Percentiles rank a stretch among this genome's conserved stretches.
Evolutionary conservation across 2,329 filamentous ascomycete genomes (phyloP).

Genomic region (Colletotrichum horii): DNA sequence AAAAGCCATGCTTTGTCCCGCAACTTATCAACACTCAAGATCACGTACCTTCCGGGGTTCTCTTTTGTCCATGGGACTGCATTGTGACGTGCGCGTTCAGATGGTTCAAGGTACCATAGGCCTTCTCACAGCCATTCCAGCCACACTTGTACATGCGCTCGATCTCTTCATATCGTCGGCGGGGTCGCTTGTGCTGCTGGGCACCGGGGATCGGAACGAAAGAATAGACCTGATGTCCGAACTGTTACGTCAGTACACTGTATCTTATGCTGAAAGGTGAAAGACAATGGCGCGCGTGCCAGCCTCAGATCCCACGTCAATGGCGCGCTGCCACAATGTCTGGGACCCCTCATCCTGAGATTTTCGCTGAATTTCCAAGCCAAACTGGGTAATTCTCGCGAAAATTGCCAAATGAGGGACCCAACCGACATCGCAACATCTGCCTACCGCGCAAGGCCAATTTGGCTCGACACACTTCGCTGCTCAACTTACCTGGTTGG

Average conservation of each 20-base stretch:
- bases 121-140: slow-evolving; percentile 98
- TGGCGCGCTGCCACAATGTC: too few species aligned
- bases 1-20: background rate
- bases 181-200: slow-evolving; percentile 94
- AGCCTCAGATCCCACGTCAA: background rate
- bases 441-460: background rate
- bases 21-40: background rate
- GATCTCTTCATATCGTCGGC: slow-evolving; percentile 95
- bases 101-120: slow-evolving; percentile 96
- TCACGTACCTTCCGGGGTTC: slow-evolving; percentile 91
- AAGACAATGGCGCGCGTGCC: background rate
- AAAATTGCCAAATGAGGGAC: background rate
- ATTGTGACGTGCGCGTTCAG: slow-evolving; percentile 98
- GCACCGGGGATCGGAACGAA: slow-evolving; percentile 97
- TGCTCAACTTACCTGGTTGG: slow-evolving; percentile 61
- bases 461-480: background rate
- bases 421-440: background rate
- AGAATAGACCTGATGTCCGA: slow-evolving; percentile 78
- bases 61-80: slow-evolving; percentile 94
- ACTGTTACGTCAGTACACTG: slow-evolving; percentile 24
- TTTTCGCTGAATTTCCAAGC: background rate
- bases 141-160: slow-evolving; percentile 99
- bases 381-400: background rate
- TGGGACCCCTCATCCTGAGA: background rate
- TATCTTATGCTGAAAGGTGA: background rate